Percentiles rank a stretch among this genome's conserved stretches.
Conservation (phyloP, 202 grass and related monocot genomes). For the Setaria italica region DNA sequence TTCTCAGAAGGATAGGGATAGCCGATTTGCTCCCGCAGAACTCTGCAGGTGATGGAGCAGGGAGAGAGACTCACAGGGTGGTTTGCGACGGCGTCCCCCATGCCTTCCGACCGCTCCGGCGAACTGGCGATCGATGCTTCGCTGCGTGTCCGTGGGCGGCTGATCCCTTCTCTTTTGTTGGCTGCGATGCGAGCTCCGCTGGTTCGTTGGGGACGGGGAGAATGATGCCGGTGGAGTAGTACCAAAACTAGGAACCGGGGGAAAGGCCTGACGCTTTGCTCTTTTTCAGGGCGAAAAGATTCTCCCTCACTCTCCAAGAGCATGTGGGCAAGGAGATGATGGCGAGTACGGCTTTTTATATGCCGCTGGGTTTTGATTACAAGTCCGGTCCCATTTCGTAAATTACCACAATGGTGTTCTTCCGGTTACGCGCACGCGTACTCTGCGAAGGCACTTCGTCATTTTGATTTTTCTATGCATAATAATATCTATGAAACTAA, state of each 20-base stretch:
- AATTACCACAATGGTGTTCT: background rate
- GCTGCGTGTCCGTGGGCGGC: background rate
- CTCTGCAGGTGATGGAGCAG: background rate
- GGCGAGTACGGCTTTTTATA: constrained; percentile 36
- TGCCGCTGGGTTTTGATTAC: background rate
- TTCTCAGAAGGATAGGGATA: background rate
- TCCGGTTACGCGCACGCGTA: background rate
- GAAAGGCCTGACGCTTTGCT: constrained; percentile 50
- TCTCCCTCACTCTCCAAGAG: constrained; percentile 15
- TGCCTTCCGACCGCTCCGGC: background rate
- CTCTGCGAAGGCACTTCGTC: background rate
- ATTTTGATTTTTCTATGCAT: too few relatives aligned
- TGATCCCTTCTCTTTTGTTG: constrained; percentile 34
- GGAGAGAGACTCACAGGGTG: constrained; percentile 36
- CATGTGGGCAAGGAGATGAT: constrained; percentile 19
- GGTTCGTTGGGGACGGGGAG: constrained; percentile 14
- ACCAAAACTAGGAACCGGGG: constrained; percentile 49
- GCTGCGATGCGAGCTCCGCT: constrained; percentile 1
- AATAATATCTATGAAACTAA: too few relatives aligned
- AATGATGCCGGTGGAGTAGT: constrained; percentile 5
- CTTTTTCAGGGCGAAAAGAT: constrained; percentile 46
- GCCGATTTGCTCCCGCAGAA: background rate
- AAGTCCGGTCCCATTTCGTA: background rate
- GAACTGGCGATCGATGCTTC: background rate
- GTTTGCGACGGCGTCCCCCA: constrained; percentile 48